Evolutionary conservation across 148 eudicot genomes (phyloP).

Genomic region (Euryodendron excelsum): DNA sequence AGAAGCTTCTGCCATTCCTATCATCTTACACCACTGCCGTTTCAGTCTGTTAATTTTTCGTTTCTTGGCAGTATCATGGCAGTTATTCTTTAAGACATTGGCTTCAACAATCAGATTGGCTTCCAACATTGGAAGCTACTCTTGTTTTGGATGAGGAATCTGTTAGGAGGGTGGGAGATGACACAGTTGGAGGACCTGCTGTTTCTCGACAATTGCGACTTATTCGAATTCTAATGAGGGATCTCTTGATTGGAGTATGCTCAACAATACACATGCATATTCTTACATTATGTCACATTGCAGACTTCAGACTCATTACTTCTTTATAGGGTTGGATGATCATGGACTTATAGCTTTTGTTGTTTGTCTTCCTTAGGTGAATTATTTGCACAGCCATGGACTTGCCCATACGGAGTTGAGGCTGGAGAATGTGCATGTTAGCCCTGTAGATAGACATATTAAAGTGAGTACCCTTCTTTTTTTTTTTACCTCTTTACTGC

Average conservation of each 20-base stretch:
- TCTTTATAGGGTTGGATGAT: neutral
- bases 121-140: constrained; percentile 95
- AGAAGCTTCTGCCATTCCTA: too few species aligned
- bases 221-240: constrained; percentile 89
- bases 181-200: constrained; percentile 91
- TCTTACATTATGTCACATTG: neutral
- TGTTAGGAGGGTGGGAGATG: constrained; percentile 91
- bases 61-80: constrained; percentile 79
- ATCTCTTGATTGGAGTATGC: constrained; percentile 95
- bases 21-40: too few species aligned
- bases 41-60: neutral
- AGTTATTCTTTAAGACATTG: constrained; percentile 90
- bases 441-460: constrained; percentile 94
- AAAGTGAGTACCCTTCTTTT: constrained; percentile 54
- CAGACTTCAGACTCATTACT: neutral
- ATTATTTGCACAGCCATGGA: constrained; percentile 97
- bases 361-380: constrained; percentile 54
- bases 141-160: constrained; percentile 93
- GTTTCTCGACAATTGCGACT: constrained; percentile 83
- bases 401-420: constrained; percentile 98
- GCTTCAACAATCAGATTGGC: constrained; percentile 98
- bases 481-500: neutral
- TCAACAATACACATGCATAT: constrained; percentile 3
- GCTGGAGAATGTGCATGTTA: constrained; percentile 87
- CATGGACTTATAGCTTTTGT: constrained; percentile 8